These are phyloP conservation scores for Phyllosticta capitalensis DNA, from an alignment of 2,329 filamentous ascomycete genomes.

Conservation along the genomic window DNA sequence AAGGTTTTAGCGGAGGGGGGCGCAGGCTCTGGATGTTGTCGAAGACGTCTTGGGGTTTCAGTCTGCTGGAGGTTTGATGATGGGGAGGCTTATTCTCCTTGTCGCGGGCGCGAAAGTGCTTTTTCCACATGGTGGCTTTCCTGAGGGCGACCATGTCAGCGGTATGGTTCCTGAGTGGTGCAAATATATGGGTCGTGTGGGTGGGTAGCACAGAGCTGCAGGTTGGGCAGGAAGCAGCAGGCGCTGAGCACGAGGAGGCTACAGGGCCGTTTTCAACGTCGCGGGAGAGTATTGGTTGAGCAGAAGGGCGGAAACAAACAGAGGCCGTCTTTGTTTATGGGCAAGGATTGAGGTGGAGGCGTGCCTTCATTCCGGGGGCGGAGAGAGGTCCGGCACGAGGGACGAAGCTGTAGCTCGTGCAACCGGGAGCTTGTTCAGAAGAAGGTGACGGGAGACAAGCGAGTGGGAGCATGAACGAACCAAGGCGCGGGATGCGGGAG, in stretches of 20 bases:
- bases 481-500: background rate
- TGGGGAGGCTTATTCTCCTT: conserved; percentile 37
- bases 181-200: background rate
- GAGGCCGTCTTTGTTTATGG: background rate
- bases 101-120: conserved; percentile 36
- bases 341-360: background rate
- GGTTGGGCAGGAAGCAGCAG: background rate
- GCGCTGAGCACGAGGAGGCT: background rate
- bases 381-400: background rate
- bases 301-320: conserved; percentile 11
- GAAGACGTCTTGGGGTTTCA: conserved; percentile 11
- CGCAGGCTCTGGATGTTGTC: conserved; percentile 18
- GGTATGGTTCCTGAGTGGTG: background rate
- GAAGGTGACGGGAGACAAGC: conserved; percentile 5
- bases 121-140: conserved; percentile 41
- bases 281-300: conserved; percentile 8
- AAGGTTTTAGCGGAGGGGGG: background rate
- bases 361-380: background rate
- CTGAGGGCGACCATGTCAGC: conserved; percentile 1
- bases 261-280: background rate
- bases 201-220: background rate
- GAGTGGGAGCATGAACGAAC: background rate
- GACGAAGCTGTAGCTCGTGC: background rate
- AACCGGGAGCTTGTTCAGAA: background rate
- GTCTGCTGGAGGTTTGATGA: conserved; percentile 32